Evolutionary conservation across 1,139 yeast genomes (phyloP), one percentile per base, ranked within the genome.

Genomic region (Geotrichum siamense): DNA sequence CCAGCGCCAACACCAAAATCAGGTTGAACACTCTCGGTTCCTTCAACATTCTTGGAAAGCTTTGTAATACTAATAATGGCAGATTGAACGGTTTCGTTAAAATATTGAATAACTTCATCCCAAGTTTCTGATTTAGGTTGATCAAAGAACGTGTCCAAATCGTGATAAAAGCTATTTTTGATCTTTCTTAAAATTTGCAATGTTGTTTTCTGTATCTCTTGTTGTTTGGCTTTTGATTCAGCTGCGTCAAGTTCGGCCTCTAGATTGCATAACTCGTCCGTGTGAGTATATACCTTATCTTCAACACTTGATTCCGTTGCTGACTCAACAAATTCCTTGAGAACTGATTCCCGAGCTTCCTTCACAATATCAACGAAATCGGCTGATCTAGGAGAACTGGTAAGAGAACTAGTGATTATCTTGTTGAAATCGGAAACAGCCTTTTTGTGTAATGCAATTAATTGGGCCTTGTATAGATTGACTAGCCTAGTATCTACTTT

Each of bases 81-180:
- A 2, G 56, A 62, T 1, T 58, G 55, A 12, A 72, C 55, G 2
- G 74, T 62, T 1, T 55, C 48, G 8, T 72, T 64, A 61, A 86
- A 82, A 33, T 67, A 67, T 1, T 53, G 60, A 48, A 74, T 55
- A 19, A 82, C 69, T 37, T 65, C 62, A 53, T 79, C 83, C 96
- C 96, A 85, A 3, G 79, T 67, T 4, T 67, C 62, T 0, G 59
- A 67, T 4, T 67, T 61, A 3, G 86, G 81, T 19, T 66, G 61
- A 16, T 51, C 51, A 48, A 63, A 63, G 36, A 51, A 52, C 15
- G 52, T 35, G 16, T 64, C 62, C 26, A 65, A 49, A 12, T 55
- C 51, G 35, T 60, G 60, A 32, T 56, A 55, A 23, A 65, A 53
- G 8, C 52, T 47, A 6, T 45, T 38, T 34, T 51, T 52, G 21